Evolutionary conservation across 2,329 filamentous ascomycete genomes (phyloP).

Genomic region (Apiospora arundinis): DNA sequence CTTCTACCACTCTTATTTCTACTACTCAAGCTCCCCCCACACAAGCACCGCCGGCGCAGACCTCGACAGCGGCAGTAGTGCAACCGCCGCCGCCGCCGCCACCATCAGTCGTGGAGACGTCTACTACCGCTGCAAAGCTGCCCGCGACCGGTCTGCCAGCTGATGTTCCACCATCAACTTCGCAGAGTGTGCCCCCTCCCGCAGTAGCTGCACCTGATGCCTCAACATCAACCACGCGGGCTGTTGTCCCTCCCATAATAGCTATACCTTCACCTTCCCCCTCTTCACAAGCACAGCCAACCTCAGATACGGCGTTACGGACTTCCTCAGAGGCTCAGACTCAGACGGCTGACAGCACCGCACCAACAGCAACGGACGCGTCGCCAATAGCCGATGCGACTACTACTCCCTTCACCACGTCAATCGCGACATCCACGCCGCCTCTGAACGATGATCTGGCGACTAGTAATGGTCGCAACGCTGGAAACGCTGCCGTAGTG

Average conservation of each 20-base stretch:
- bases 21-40: conserved; percentile 28
- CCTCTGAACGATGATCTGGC: not conserved
- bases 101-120: not conserved
- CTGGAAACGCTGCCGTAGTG: conserved; percentile 24
- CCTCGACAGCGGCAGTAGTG: conserved; percentile 22
- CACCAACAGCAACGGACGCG: conserved; percentile 16
- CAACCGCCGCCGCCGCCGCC: conserved; percentile 10
- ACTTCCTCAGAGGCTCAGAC: conserved; percentile 16
- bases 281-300: conserved; percentile 24
- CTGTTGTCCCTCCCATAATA: conserved; percentile 8
- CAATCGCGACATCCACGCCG: not conserved
- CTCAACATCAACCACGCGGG: conserved; percentile 26
- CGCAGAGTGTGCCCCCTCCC: conserved; percentile 9
- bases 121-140: conserved; percentile 2
- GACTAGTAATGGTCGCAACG: not conserved
- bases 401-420: not conserved
- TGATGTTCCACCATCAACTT: conserved; percentile 1
- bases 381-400: not conserved
- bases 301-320: conserved; percentile 24
- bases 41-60: conserved; percentile 26
- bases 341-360: conserved; percentile 20
- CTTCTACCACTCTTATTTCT: conserved; percentile 33
- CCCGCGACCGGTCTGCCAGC: not conserved
- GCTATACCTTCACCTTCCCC: conserved; percentile 15
- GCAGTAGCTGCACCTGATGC: not conserved